Conservation (phyloP, 345 rosid species). For the Nasturtium officinale region DNA sequence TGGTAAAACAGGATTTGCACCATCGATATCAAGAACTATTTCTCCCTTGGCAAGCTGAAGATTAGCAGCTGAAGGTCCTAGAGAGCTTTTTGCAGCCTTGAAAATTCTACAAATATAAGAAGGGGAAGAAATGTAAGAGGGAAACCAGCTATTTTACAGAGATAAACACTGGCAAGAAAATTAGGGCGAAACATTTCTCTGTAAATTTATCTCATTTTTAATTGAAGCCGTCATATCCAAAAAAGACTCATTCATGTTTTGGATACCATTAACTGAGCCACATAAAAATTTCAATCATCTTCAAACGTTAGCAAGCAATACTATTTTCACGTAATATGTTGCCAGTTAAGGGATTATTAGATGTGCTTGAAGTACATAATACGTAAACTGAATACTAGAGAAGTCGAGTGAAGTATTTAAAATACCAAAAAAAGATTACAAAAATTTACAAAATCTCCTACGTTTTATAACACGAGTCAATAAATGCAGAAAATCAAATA, state of each 20-base stretch:
- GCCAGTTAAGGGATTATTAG: slow-evolving; percentile 20
- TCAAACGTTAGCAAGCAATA: slow-evolving; percentile 22
- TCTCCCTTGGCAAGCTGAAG: slow-evolving; percentile 86
- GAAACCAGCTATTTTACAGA: background rate
- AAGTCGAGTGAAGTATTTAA: slow-evolving; percentile 9
- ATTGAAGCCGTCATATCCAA: slow-evolving; percentile 14
- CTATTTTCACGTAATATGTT: background rate
- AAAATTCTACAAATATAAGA: slow-evolving; percentile 53
- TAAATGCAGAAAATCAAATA: slow-evolving; percentile 23
- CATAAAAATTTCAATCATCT: background rate
- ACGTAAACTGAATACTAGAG: slow-evolving; percentile 8
- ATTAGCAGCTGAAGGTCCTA: slow-evolving; percentile 58
- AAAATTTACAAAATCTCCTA: background rate
- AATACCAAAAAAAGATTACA: slow-evolving; percentile 17
- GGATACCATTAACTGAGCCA: slow-evolving; percentile 14
- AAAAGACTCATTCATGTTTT: slow-evolving; percentile 5
- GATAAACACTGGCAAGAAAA: slow-evolving; percentile 3
- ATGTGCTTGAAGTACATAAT: background rate
- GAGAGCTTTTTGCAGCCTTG: slow-evolving; percentile 58
- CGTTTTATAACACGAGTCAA: slow-evolving; percentile 10
- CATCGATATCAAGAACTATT: slow-evolving; percentile 80
- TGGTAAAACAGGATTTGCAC: slow-evolving; percentile 83
- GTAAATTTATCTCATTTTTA: slow-evolving; percentile 17
- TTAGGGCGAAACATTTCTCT: slow-evolving; percentile 7
- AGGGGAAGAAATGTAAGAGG: slow-evolving; percentile 7